Conservation (phyloP, 148 eudicot species). For the Cornus kousa region DNA sequence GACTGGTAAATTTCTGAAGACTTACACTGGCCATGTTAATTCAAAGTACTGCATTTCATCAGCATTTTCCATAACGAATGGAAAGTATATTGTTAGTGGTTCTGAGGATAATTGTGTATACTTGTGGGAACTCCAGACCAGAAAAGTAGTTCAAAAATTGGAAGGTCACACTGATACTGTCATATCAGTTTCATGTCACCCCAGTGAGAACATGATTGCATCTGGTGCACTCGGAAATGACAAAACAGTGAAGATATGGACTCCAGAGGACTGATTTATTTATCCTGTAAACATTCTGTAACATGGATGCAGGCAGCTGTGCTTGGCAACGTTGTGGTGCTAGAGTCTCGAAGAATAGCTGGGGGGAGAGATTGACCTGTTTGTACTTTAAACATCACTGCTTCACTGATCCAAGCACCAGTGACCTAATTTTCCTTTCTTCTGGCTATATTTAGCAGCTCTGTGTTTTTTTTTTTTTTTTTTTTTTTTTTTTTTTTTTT, state of each 20-base stretch:
- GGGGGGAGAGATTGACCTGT: not conserved
- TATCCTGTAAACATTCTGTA: not conserved
- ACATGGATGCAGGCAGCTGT: not conserved
- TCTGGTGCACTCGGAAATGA: conserved; percentile 83
- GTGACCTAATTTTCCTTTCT: not conserved
- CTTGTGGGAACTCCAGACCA: conserved; percentile 89
- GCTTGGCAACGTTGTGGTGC: not conserved
- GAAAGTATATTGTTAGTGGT: conserved; percentile 89
- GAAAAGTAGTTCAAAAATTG: conserved; percentile 81
- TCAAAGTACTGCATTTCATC: conserved; percentile 88
- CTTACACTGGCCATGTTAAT: conserved; percentile 81
- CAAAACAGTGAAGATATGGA: conserved; percentile 81
- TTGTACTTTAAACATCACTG: too few relatives aligned
- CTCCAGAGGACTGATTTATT: conserved; percentile 52
- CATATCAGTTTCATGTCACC: conserved; percentile 82
- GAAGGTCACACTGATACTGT: conserved; percentile 96
- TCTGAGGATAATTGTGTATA: conserved; percentile 90
- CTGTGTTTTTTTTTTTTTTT: too few relatives aligned
- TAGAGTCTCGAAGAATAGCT: not conserved
- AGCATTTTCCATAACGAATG: conserved; percentile 78
- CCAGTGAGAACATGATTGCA: conserved; percentile 83
- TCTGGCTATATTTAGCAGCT: not conserved
- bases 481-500: too few relatives aligned
- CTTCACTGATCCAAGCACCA: not conserved
- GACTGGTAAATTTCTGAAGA: conserved; percentile 85